Percentiles rank a stretch among this genome's conserved stretches.
phyloP scores from a whole-genome alignment of 768 basidiomycete genomes.

The Crucibulum laeve region DNA sequence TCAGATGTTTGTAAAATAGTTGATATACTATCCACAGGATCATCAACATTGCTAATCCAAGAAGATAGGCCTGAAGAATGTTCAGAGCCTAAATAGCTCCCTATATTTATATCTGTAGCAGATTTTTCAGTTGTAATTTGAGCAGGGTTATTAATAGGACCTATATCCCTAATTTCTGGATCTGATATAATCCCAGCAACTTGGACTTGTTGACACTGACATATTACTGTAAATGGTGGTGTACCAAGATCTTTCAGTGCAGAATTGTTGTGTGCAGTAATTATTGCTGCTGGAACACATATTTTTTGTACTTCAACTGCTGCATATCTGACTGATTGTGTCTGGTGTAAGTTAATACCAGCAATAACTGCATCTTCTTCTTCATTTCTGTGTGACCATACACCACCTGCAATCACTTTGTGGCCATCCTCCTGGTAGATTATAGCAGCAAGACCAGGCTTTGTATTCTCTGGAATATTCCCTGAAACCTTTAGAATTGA shows the following conservation, averaged over 20 bases:
- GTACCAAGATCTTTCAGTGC: slow-evolving; percentile 11
- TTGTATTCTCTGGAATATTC: not conserved
- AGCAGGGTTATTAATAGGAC: too few species aligned
- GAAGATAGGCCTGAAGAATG: too few species aligned
- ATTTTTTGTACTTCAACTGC: slow-evolving; percentile 9
- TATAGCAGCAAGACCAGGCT: not conserved
- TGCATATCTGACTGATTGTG: not conserved
- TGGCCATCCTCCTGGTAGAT: not conserved
- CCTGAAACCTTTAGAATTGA: not conserved
- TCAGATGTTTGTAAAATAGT: too few species aligned
- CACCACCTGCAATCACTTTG: not conserved
- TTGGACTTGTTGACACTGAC: slow-evolving; percentile 3
- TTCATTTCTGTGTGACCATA: not conserved
- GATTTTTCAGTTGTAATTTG: too few species aligned
- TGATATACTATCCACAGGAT: too few species aligned
- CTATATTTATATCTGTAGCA: too few species aligned
- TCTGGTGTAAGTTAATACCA: not conserved
- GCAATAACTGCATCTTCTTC: not conserved
- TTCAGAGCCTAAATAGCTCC: too few species aligned
- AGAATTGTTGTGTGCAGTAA: slow-evolving; percentile 9
- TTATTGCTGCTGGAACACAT: slow-evolving; percentile 13
- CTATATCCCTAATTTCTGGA: too few species aligned
- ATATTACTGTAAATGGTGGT: slow-evolving; percentile 11
- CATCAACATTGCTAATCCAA: too few species aligned
- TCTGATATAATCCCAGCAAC: too few species aligned